A percentile compares a stretch with the other conserved stretches of the same genome.
Conservation (phyloP, 768 basidiomycete genomes). For the Tubosaeta brunneosetosa region DNA sequence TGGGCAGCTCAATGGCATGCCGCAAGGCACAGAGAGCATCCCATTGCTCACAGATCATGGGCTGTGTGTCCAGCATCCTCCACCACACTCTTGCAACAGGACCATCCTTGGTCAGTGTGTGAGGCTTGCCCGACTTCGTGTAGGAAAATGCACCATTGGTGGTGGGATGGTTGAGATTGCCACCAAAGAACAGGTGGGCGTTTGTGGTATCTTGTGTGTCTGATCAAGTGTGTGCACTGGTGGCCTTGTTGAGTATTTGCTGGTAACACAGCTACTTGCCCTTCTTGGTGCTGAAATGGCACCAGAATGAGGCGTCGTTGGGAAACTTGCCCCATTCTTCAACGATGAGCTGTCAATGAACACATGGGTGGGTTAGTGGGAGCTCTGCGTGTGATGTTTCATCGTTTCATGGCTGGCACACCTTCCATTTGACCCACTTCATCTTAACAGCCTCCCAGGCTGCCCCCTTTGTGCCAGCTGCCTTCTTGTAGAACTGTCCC, state of each 20-base stretch:
- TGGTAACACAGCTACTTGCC: background rate
- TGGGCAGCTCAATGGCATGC: background rate
- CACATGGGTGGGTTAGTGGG: too few species aligned
- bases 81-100: background rate
- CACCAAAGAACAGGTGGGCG: background rate
- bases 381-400: too few species aligned
- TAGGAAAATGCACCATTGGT: background rate
- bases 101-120: background rate
- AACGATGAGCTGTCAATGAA: background rate
- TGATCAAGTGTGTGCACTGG: background rate
- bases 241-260: background rate
- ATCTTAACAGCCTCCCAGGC: constrained; percentile 12
- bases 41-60: background rate
- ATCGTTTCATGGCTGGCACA: background rate
- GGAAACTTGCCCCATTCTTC: background rate
- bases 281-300: background rate
- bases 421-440: constrained; percentile 17
- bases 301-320: background rate
- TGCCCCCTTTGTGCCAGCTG: background rate
- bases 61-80: background rate
- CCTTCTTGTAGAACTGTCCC: constrained; percentile 5
- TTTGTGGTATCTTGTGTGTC: background rate
- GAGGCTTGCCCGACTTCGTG: background rate
- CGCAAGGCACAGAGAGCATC: background rate
- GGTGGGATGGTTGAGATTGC: background rate